A percentile compares a stretch with the other conserved stretches of the same genome.
phyloP scores from a whole-genome alignment of 2,329 filamentous ascomycete species.

The Aspergillus sp. region DNA sequence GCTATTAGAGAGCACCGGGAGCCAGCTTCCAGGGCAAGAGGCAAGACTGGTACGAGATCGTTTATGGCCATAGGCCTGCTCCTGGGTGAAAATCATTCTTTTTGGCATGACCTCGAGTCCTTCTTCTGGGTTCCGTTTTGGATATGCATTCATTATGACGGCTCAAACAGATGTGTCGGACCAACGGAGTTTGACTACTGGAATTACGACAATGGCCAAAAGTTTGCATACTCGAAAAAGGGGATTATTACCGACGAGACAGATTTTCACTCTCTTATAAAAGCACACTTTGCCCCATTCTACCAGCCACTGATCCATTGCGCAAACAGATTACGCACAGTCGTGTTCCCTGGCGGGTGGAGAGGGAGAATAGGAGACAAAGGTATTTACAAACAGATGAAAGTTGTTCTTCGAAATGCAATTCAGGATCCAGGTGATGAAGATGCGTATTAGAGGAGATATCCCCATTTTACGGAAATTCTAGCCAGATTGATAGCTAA shows the following conservation, averaged over 20 bases:
- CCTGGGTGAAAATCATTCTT: constrained; percentile 40
- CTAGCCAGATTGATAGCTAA: too few species aligned
- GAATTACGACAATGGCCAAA: constrained; percentile 7
- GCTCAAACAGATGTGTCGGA: neutral
- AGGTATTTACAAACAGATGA: too few species aligned
- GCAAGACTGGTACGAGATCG: constrained; percentile 41
- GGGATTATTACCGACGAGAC: neutral
- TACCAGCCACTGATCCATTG: neutral
- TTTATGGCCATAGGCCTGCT: constrained; percentile 45
- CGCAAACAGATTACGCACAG: neutral
- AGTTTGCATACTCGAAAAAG: neutral
- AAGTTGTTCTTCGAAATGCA: too few species aligned
- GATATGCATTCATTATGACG: constrained; percentile 43
- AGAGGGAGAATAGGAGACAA: too few species aligned
- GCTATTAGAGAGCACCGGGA: constrained; percentile 32
- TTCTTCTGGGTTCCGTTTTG: constrained; percentile 51
- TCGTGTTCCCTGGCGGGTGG: too few species aligned
- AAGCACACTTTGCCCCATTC: neutral
- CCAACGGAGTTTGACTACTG: constrained; percentile 19
- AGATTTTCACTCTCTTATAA: neutral
- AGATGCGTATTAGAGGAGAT: too few species aligned
- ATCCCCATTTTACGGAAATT: too few species aligned
- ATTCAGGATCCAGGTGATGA: too few species aligned
- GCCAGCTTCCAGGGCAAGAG: constrained; percentile 37
- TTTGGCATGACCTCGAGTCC: constrained; percentile 48